Evolutionary conservation across 805 yeast genomes (phyloP), one percentile per base, ranked within the genome.

Genomic region (Saturnispora besseyi): DNA sequence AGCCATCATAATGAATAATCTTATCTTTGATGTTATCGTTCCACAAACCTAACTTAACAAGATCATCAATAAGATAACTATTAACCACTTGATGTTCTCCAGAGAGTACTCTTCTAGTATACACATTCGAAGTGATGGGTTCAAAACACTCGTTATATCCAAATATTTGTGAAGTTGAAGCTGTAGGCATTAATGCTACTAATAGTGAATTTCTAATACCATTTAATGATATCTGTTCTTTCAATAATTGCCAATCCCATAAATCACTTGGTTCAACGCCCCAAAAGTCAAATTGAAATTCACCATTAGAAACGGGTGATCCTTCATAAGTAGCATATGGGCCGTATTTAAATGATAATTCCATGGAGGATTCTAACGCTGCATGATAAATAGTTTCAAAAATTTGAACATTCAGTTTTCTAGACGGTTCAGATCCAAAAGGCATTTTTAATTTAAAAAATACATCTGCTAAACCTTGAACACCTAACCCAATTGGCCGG

Each of bases 171-270:
- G 98, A 91, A 2, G 98, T 91, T 1, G 97, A 88, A 2, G 98
- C 98, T 15, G 98, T 91, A 41, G 98, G 98, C 98, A 91, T 91
- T 48, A 96, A 93, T 1, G 95, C 97, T 32, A 90, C 86, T 15
- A 90, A 66, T 50, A 91, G 69, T 4, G 97, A 91, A 71, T 91
- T 91, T 62, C 97, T 74, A 40, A 91, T 60, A 44, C 98, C 98
- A 60, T 79, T 67, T 54, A 69, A 65, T 46, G 69, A 68, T 53
- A 91, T 73, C 38, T 78, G 69, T 10, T 68, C 70, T 67, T 84
- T 88, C 58, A 88, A 66, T 6, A 66, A 55, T 55, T 78, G 85
- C 98, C 98, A 91, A 59, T 91, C 95, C 79, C 89, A 90, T 54
- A 87, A 71, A 32, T 75, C 78, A n/a, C 85, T 68, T 29, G 98